Conservation (phyloP, 164 flowering plant species). For the Stephania yunnanensis region DNA sequence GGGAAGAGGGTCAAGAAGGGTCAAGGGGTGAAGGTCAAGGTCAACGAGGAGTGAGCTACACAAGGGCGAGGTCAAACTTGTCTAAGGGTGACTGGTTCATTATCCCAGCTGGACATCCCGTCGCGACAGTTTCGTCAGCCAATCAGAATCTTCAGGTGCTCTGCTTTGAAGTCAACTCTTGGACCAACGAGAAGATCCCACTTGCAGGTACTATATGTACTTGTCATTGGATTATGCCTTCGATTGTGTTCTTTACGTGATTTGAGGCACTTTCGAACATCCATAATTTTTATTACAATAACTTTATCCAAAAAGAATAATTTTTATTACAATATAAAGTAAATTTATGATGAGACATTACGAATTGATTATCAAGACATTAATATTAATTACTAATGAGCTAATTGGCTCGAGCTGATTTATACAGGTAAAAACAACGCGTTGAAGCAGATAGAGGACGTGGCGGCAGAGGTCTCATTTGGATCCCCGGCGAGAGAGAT, state of each 20-base stretch:
- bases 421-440: slow-evolving; percentile 30
- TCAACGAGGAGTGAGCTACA: slow-evolving; percentile 5
- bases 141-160: slow-evolving; percentile 40
- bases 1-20: neutral
- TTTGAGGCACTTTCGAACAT: no score
- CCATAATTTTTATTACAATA: no score
- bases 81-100: slow-evolving; percentile 25
- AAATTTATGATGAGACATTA: no score
- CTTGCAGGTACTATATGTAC: slow-evolving; percentile 43
- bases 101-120: slow-evolving; percentile 67
- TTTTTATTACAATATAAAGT: no score
- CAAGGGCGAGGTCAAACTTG: slow-evolving; percentile 20
- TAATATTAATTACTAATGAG: no score
- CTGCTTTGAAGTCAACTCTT: slow-evolving; percentile 47
- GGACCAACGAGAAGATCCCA: slow-evolving; percentile 29
- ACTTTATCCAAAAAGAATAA: no score
- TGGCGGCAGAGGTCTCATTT: slow-evolving; percentile 50
- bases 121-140: slow-evolving; percentile 33
- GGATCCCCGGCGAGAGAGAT: slow-evolving; percentile 11
- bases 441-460: slow-evolving; percentile 32
- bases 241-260: no score
- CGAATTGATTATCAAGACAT: no score
- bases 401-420: no score
- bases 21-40: neutral
- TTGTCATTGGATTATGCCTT: no score